Evolutionary conservation across 2,329 filamentous ascomycete genomes (phyloP).

Genomic region (Monosporascus sp.): DNA sequence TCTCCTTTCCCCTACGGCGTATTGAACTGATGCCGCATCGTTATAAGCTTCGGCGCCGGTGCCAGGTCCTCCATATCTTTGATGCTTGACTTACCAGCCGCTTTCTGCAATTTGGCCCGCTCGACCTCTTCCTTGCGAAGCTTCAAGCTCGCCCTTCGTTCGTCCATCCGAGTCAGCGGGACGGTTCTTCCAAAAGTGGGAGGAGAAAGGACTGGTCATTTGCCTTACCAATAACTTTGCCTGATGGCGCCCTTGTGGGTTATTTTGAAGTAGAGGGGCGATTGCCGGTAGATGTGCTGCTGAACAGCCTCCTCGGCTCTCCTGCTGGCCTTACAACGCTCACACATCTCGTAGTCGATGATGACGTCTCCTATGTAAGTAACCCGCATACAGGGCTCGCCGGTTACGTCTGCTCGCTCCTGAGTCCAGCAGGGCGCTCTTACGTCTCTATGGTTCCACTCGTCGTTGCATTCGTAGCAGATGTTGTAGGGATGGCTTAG

Average conservation of each 20-base stretch:
- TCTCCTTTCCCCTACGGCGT: neutral
- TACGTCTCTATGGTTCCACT: conserved; percentile 1
- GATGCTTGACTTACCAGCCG: neutral
- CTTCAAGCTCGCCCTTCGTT: neutral
- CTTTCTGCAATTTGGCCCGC: neutral
- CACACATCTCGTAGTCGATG: conserved; percentile 6
- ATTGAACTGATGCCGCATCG: neutral
- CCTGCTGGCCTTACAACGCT: conserved; percentile 5
- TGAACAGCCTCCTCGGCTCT: conserved; percentile 12
- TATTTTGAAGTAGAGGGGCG: conserved; percentile 5
- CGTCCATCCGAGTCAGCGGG: neutral
- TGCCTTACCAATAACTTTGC: conserved; percentile 10
- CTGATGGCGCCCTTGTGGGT: neutral
- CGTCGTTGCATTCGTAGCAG: conserved; percentile 8
- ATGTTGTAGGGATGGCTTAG: neutral
- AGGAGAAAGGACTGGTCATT: neutral
- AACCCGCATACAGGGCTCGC: conserved; percentile 1
- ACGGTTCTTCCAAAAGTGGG: no score
- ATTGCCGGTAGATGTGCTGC: conserved; percentile 7
- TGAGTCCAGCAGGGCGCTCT: conserved; percentile 3
- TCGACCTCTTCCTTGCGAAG: neutral
- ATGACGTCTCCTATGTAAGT: neutral
- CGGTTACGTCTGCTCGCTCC: neutral
- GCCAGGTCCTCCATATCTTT: neutral
- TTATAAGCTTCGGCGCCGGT: neutral